These are phyloP conservation scores for Cytospora schulzeri DNA, from an alignment of 2,329 filamentous ascomycete genomes.

Conservation along the genomic window DNA sequence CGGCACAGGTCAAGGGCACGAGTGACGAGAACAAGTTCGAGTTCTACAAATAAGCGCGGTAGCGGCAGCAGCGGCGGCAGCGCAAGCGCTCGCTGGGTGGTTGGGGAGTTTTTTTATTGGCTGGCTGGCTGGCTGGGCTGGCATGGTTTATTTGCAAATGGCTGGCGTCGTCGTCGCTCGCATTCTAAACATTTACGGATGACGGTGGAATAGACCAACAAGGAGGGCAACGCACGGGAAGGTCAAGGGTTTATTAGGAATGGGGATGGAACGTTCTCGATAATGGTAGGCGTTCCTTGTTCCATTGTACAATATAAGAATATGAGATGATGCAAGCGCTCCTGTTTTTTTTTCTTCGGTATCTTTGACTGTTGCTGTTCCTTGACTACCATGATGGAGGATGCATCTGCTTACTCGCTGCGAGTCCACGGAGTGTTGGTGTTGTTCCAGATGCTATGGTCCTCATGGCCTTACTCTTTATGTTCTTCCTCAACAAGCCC, in stretches of 20 bases:
- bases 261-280: constrained; percentile 1
- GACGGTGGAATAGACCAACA: constrained; percentile 2
- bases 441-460: too few species aligned
- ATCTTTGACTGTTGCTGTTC: neutral
- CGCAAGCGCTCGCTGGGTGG: neutral
- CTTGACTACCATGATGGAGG: too few species aligned
- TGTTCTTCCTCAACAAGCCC: too few species aligned
- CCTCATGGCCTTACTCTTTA: too few species aligned
- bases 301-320: constrained; percentile 29
- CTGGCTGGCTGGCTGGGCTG: neutral
- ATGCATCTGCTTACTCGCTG: too few species aligned
- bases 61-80: too few species aligned
- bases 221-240: neutral
- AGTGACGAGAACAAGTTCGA: constrained; percentile 76
- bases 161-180: neutral
- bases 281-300: constrained; percentile 3
- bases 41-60: constrained; percentile 79
- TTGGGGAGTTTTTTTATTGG: neutral
- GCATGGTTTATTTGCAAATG: neutral
- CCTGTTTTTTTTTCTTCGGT: neutral
- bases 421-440: too few species aligned
- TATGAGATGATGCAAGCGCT: neutral
- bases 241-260: neutral
- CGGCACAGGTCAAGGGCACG: constrained; percentile 87
- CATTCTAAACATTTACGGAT: neutral